Percentiles rank a stretch among this genome's conserved stretches.
Conservation (phyloP, 768 basidiomycete species). For the Lyophyllum atratum region DNA sequence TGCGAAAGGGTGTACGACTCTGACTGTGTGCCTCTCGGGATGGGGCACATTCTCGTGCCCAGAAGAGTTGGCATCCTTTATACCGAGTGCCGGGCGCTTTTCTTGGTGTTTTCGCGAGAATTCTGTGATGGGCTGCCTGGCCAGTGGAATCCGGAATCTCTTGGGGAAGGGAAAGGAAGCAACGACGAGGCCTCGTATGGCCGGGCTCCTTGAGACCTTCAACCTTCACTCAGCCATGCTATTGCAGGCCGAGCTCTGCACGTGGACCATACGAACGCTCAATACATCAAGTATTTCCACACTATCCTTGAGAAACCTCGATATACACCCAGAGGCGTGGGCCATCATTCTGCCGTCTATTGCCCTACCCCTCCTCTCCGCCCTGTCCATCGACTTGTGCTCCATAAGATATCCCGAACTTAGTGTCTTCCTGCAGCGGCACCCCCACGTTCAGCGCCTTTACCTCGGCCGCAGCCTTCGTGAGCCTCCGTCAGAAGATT, state of each 20-base stretch:
- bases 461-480: conserved; percentile 9
- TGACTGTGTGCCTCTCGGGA: conserved; percentile 12
- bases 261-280: conserved; percentile 25
- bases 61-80: not conserved
- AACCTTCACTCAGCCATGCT: conserved; percentile 25
- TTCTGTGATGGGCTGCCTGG: not conserved
- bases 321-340: conserved; percentile 17
- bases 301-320: conserved; percentile 25
- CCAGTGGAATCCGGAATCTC: not conserved
- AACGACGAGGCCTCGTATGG: not conserved
- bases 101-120: not conserved
- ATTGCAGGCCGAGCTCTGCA: conserved; percentile 18
- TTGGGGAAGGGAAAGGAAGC: not conserved
- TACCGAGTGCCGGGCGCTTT: not conserved
- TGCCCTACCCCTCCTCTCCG: conserved; percentile 20
- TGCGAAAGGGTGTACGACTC: conserved; percentile 7
- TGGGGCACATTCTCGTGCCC: not conserved
- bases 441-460: conserved; percentile 10
- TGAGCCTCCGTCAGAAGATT: not conserved
- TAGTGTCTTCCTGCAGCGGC: conserved; percentile 5
- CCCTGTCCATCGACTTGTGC: conserved; percentile 21
- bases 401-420: conserved; percentile 4
- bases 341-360: conserved; percentile 22
- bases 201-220: conserved; percentile 14
- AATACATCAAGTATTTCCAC: conserved; percentile 20